A percentile compares a stretch with the other conserved stretches of the same genome.
Evolutionary conservation across 2,329 filamentous ascomycete species (phyloP).

Genomic region (Leptographium procerum): DNA sequence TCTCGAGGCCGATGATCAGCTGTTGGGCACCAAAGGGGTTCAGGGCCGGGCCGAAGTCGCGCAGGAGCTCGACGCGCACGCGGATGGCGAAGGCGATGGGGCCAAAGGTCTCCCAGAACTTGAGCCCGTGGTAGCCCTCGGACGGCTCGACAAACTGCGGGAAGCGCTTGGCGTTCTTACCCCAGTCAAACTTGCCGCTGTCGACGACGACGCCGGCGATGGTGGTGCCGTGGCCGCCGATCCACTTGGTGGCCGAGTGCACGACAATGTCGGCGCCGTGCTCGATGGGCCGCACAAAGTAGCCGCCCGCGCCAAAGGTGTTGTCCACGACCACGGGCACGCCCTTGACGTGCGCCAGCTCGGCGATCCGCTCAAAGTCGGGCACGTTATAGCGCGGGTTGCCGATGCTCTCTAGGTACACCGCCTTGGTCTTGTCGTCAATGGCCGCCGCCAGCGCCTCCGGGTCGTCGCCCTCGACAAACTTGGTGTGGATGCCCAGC

Average conservation of each 20-base stretch:
- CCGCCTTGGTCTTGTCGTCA: constrained; percentile 85
- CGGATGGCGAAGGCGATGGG: constrained; percentile 72
- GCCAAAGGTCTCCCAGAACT: constrained; percentile 91
- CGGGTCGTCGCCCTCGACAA: constrained; percentile 68
- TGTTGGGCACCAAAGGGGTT: constrained; percentile 93
- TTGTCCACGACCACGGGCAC: constrained; percentile 72
- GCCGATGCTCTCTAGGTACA: constrained; percentile 86
- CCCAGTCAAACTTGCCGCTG: constrained; percentile 90
- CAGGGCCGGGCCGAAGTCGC: constrained; percentile 71
- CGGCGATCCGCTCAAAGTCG: constrained; percentile 77
- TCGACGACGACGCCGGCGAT: constrained; percentile 81
- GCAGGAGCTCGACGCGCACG: constrained; percentile 77
- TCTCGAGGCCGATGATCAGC: constrained; percentile 80
- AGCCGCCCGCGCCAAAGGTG: constrained; percentile 89
- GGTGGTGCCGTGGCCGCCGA: constrained; percentile 88
- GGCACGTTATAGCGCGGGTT: constrained; percentile 92
- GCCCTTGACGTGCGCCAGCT: constrained; percentile 59
- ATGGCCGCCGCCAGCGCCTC: constrained; percentile 73
- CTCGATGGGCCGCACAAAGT: constrained; percentile 74
- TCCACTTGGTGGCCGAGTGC: constrained; percentile 94
- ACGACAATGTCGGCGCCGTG: constrained; percentile 91
- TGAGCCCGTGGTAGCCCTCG: constrained; percentile 83
- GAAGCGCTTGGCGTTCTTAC: constrained; percentile 70
- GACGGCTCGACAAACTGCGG: constrained; percentile 85
- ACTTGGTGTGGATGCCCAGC: constrained; percentile 81